Evolutionary conservation across 2,329 filamentous ascomycete genomes (phyloP), one percentile per base, ranked within the genome.

Genomic region (Coniochaeta hoffmannii): DNA sequence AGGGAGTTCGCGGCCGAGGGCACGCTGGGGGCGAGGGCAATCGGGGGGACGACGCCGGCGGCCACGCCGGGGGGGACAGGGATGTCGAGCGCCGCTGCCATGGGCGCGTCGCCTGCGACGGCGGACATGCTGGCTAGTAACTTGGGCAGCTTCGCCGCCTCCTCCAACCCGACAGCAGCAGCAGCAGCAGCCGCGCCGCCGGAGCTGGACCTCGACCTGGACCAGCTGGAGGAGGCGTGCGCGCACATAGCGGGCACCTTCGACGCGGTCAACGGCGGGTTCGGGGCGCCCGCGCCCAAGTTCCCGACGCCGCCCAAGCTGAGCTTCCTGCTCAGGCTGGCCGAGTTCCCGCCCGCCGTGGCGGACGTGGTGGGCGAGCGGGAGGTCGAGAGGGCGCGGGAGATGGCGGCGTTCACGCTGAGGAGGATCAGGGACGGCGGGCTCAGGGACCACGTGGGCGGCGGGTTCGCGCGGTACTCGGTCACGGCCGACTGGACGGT

Each of bases 401-500:
- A 83, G 7, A 97, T 97, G 85, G 90, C 88, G 1, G 69, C 96
- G 22, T 81, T 86, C 56, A 97, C 92, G 0, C 73, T 99, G 51
- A 81, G 88, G 36, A 85, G 84, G 57, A 94, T 97, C 14, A 72
- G 75, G 1, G 74, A 79, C 52, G 76, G 81, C 52, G 79, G 77
- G 4, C 63, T 85, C 58, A 72, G 77, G 53, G 81, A 85, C 57
- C 81, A 84, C 56, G 66, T 84, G 9, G 78, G 79, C 1, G 75
- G 73, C 7, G 81, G 81, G 3, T 83, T 84, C 61, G 73, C 78
- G 34, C 83, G 93, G 53, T 97, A 96, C 68, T 96, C 90, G 14
- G 88, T 96, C 8, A 97, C 93, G 0, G 76, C 85, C 14, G 89
- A 97, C 71, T 99, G 94, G 94, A 89, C 88, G 59, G 76, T 97